Evolutionary conservation across 164 flowering plant species (phyloP), one percentile per base, ranked within the genome.

Genomic region (Vitis rotundifolia): DNA sequence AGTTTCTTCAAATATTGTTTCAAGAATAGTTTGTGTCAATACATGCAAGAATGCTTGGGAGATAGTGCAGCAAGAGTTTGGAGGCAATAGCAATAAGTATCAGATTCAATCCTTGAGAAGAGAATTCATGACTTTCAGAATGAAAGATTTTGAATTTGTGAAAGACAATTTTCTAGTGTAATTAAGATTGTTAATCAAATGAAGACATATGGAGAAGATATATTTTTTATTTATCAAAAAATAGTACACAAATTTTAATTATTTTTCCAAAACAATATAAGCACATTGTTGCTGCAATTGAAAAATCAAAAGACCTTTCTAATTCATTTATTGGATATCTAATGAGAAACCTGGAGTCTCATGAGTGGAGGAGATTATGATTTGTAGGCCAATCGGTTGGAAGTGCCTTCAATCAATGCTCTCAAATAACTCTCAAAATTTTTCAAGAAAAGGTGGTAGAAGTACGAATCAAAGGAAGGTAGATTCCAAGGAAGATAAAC

Each of bases 131-230:
- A 63, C 10, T 18, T 48, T 63, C 14, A 48, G 1, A n/a, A 63
- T 63, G 66, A 63, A 37, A 63, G 22, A 63, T 11, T 50, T 14
- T 22, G 66, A 63, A 63, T 7, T 15, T 50, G 11, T 63, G 12
- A 13, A 37, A 15, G 66, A 37, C 51, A 37, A 63, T 16, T 37
- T 48, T 47, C 0, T 14, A 2, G 22, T 37, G 50, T 63, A 4
- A 14, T 37, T n/a, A 8, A 15, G 5, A 63, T 37, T 14, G 64
- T 31, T 6, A 63, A 63, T 63, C 18, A 48, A 14, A 48, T 37
- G 66, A 37, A 48, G 47, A 48, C 10, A 9, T 37, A 48, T 47
- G 66, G 52, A 10, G 52, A 63, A 19, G 47, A 13, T 10, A 2
- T 61, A 6, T 11, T 9, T 19, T 11, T 9, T 28, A 29, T 61